Percentiles rank a stretch among this genome's conserved stretches.
phyloP scores from a whole-genome alignment of 305 asterid species.

The Ajuga reptans region DNA sequence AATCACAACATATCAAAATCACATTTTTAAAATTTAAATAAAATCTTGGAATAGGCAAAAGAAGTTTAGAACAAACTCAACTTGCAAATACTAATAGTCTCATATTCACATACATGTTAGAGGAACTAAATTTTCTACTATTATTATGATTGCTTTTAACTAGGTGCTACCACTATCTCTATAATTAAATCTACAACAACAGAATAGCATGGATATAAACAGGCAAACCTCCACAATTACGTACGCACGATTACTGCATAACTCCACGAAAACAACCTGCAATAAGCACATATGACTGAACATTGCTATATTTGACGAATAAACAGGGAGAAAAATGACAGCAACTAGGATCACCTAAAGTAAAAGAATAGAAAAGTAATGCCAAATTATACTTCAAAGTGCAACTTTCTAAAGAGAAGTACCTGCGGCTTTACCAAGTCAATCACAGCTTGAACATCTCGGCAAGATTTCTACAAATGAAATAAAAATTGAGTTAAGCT shows the following conservation, averaged over 20 bases:
- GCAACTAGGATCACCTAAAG: background rate
- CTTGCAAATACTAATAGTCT: background rate
- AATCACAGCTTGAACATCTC: conserved; percentile 19
- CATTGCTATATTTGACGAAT: background rate
- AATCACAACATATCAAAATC: conserved; percentile 3
- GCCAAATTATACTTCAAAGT: background rate
- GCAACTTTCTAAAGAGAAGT: background rate
- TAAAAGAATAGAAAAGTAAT: background rate
- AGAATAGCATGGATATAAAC: background rate
- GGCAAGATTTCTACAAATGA: conserved; percentile 21
- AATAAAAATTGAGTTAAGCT: background rate
- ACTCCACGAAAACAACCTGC: conserved; percentile 80
- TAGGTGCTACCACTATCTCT: background rate
- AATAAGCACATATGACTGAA: background rate
- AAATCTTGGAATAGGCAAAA: background rate
- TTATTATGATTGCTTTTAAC: background rate
- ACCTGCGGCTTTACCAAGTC: conserved; percentile 23
- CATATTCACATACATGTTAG: background rate
- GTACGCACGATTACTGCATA: conserved; percentile 70
- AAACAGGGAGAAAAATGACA: background rate
- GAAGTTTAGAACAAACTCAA: background rate
- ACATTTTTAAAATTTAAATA: background rate
- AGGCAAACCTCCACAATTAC: conserved; percentile 52
- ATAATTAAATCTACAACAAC: background rate
- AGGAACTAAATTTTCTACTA: background rate